Conservation (phyloP, 768 basidiomycete genomes). For the Suillus lakei region DNA sequence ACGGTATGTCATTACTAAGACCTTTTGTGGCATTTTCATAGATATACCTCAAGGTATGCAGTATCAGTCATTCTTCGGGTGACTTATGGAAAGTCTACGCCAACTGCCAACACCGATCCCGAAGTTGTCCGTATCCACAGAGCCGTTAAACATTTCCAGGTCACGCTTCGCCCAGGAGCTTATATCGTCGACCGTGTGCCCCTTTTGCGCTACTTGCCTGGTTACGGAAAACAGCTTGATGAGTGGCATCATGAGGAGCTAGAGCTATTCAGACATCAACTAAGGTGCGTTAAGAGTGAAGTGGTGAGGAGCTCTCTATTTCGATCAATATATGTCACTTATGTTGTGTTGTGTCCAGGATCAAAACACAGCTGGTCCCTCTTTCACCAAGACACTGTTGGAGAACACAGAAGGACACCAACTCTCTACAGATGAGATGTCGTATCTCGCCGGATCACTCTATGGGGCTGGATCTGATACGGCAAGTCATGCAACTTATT, state of each 20-base stretch:
- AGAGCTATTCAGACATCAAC: not conserved
- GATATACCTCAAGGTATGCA: not conserved
- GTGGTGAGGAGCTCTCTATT: not conserved
- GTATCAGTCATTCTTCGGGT: not conserved
- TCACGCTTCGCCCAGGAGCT: not conserved
- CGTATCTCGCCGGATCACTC: not conserved
- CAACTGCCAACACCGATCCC: not conserved
- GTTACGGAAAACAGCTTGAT: not conserved
- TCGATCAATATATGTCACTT: not conserved
- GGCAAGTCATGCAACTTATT: not conserved
- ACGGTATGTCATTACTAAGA: not conserved
- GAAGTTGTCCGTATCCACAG: not conserved
- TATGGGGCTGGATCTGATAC: not conserved
- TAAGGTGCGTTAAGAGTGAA: not conserved
- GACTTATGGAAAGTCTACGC: not conserved
- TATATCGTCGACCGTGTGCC: not conserved
- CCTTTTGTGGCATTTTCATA: not conserved
- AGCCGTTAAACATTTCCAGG: not conserved
- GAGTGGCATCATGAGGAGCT: not conserved
- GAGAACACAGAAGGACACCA: not conserved
- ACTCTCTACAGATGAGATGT: not conserved
- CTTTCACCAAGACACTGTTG: not conserved
- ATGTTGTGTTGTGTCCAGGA: not conserved
- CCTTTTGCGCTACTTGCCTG: not conserved
- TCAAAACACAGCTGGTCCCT: not conserved